Evolutionary conservation across 2,329 filamentous ascomycete genomes (phyloP).

Genomic region (Monosporascus cannonballus): DNA sequence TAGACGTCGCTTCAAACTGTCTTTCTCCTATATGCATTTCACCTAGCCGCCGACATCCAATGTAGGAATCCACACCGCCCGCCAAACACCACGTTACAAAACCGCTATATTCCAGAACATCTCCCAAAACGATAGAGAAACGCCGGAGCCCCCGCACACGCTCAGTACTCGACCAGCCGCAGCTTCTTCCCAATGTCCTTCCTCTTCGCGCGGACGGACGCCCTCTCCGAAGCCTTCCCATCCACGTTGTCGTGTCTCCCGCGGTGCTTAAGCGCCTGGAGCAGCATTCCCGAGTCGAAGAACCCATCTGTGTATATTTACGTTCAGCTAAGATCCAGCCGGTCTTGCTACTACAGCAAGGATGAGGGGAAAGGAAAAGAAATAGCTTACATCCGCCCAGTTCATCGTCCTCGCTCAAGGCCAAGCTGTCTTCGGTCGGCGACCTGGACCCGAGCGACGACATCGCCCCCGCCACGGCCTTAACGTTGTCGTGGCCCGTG

Average conservation of each 20-base stretch:
- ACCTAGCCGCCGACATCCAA: too few species aligned
- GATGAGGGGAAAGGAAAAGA: conserved; percentile 2
- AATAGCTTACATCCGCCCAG: conserved; percentile 81
- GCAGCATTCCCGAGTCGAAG: conserved; percentile 93
- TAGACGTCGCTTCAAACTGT: too few species aligned
- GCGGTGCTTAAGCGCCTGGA: conserved; percentile 76
- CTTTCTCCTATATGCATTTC: too few species aligned
- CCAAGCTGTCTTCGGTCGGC: conserved; percentile 62
- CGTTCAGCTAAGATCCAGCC: conserved; percentile 9
- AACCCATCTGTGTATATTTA: conserved; percentile 70
- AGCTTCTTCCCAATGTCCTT: conserved; percentile 71
- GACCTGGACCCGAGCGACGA: conserved; percentile 48
- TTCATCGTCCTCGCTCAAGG: conserved; percentile 77
- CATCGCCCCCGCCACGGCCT: conserved; percentile 27
- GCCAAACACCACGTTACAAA: too few species aligned
- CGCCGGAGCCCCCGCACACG: not conserved
- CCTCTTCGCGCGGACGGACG: conserved; percentile 51
- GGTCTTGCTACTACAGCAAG: not conserved
- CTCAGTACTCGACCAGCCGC: conserved; percentile 61
- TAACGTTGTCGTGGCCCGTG: conserved; percentile 44
- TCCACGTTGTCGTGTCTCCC: conserved; percentile 46
- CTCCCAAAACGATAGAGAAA: too few species aligned
- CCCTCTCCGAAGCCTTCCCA: conserved; percentile 51
- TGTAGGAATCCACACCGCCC: too few species aligned
- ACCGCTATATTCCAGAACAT: too few species aligned